Evolutionary conservation across 176 grass and related monocot genomes (phyloP).

Genomic region (Carex littledalei): DNA sequence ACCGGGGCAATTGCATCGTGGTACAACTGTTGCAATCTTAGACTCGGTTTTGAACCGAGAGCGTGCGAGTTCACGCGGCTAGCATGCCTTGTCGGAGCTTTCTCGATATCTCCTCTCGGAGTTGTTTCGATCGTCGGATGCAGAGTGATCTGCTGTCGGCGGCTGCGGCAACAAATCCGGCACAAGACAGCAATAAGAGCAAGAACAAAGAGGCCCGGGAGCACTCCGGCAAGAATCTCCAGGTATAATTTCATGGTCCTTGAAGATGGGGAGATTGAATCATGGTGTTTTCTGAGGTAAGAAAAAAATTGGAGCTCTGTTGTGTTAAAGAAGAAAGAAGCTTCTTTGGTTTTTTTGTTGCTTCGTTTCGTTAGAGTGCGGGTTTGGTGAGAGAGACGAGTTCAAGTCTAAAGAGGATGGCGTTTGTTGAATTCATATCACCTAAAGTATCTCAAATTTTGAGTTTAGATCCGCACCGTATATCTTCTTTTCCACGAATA

Average conservation of each 20-base stretch:
- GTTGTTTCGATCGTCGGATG: not conserved
- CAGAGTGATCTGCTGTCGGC: not conserved
- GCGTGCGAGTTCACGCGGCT: not conserved
- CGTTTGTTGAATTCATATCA: not conserved
- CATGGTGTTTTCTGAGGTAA: not conserved
- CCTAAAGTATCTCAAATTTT: no score
- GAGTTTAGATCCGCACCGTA: no score
- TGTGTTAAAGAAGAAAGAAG: not conserved
- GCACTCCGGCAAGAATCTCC: not conserved
- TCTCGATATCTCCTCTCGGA: not conserved
- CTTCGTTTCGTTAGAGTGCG: not conserved
- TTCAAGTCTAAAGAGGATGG: not conserved
- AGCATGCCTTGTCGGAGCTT: not conserved
- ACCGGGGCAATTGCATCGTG: conserved; percentile 19
- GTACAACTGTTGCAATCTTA: conserved; percentile 60
- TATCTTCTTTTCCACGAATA: no score
- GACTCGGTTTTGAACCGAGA: conserved; percentile 36
- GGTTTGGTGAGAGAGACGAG: conserved; percentile 2
- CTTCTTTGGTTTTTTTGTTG: not conserved
- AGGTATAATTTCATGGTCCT: conserved; percentile 6
- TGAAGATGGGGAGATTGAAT: not conserved
- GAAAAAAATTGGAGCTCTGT: not conserved
- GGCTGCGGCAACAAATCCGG: not conserved
- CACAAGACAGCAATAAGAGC: not conserved
- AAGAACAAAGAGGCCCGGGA: conserved; percentile 5